Evolutionary conservation across 73 alveolate genomes (phyloP).

Genomic region (Durusdinium trenchii): DNA sequence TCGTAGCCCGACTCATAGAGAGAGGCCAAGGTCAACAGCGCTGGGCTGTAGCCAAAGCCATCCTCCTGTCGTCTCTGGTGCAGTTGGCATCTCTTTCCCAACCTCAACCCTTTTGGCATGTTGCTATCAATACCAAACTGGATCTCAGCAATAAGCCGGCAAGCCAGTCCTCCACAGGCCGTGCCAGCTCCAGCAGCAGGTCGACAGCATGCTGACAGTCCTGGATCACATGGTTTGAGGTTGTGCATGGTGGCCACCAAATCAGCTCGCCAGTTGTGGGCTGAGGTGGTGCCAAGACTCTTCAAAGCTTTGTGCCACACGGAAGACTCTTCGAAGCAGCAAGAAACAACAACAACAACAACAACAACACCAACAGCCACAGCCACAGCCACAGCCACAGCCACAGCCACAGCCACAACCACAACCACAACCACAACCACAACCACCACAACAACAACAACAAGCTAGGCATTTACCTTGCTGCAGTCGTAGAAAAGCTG

Average conservation of each 20-base stretch:
- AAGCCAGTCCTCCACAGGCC: slow-evolving; percentile 27
- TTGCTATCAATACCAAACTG: background rate
- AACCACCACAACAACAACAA: background rate
- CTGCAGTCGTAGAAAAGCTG: too few species aligned
- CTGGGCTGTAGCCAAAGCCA: slow-evolving; percentile 71
- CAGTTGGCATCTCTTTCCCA: background rate
- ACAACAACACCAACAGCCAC: background rate
- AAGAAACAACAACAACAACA: too few species aligned
- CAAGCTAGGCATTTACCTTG: too few species aligned
- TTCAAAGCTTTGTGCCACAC: too few species aligned
- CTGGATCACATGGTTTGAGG: background rate
- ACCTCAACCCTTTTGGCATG: background rate
- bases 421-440: background rate
- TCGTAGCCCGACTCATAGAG: slow-evolving; percentile 57
- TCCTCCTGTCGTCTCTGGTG: slow-evolving; percentile 26
- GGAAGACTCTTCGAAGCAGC: too few species aligned
- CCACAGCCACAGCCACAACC: background rate
- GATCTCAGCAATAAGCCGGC: background rate
- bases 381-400: background rate
- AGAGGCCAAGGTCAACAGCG: slow-evolving; percentile 80
- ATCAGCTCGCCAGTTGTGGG: too few species aligned
- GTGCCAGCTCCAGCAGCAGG: slow-evolving; percentile 63
- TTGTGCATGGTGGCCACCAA: too few species aligned
- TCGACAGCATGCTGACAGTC: slow-evolving; percentile 75
- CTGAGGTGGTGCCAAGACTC: too few species aligned